Percentiles rank a stretch among this genome's conserved stretches.
phyloP scores from a whole-genome alignment of 345 rosid species.

The Linum lewisii region DNA sequence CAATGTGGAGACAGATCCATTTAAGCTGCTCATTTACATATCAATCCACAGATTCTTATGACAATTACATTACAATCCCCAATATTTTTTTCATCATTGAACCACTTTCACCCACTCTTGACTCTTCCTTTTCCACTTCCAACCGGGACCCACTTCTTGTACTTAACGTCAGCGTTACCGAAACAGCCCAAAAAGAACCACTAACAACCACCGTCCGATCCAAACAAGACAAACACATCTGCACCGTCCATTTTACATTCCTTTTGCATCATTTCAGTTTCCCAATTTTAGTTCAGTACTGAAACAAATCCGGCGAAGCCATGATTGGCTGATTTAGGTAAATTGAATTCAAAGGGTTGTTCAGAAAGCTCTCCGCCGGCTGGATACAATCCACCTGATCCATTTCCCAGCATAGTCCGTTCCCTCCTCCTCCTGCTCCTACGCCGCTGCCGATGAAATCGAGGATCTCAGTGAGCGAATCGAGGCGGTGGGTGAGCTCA shows the following conservation, averaged over 20 bases:
- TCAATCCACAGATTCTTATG: neutral
- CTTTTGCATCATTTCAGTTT: no score
- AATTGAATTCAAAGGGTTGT: constrained; percentile 13
- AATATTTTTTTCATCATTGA: neutral
- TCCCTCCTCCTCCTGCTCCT: neutral
- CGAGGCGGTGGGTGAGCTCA: constrained; percentile 24
- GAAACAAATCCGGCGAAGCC: constrained; percentile 24
- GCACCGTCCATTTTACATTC: neutral
- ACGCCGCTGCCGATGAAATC: constrained; percentile 3
- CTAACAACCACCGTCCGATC: neutral
- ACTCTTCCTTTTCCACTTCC: no score
- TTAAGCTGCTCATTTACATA: neutral
- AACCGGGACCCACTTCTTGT: neutral
- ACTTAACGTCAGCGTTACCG: neutral
- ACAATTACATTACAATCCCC: neutral
- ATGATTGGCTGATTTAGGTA: constrained; percentile 23
- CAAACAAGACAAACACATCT: neutral
- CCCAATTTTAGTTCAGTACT: constrained; percentile 7
- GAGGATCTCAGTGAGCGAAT: constrained; percentile 19
- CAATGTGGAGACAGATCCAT: neutral
- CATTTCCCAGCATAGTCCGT: constrained; percentile 7
- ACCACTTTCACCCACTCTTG: neutral
- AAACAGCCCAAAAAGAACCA: neutral
- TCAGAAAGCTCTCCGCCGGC: constrained; percentile 7
- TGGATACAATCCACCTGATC: constrained; percentile 8